Conservation (phyloP, 2,329 filamentous ascomycete species). For the Microdochium bolleyi region DNA sequence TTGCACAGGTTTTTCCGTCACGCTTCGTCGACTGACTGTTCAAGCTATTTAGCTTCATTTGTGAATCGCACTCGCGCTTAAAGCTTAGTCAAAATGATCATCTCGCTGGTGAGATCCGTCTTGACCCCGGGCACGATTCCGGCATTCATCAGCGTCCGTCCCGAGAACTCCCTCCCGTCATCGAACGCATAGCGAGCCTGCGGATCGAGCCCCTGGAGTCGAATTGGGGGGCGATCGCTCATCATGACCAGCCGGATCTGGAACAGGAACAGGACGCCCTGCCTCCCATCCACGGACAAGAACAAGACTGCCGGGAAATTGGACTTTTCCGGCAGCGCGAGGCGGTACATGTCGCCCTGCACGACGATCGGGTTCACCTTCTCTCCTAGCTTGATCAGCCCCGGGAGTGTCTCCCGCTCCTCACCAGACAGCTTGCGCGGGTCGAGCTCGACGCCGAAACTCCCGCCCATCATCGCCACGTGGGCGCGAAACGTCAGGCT, state of each 20-base stretch:
- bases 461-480: conserved; percentile 62
- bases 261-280: conserved; percentile 51
- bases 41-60: too few species aligned
- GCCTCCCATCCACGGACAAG: conserved; percentile 37
- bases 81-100: too few species aligned
- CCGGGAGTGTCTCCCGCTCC: conserved; percentile 45
- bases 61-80: too few species aligned
- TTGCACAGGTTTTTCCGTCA: too few species aligned
- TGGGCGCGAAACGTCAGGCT: conserved; percentile 54
- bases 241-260: conserved; percentile 46
- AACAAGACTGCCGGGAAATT: conserved; percentile 58
- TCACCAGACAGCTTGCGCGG: conserved; percentile 39
- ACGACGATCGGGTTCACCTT: conserved; percentile 52
- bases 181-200: conserved; percentile 43
- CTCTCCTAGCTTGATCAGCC: conserved; percentile 43
- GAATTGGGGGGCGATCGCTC: conserved; percentile 42
- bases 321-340: conserved; percentile 47
- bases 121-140: conserved; percentile 20
- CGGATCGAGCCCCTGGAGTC: conserved; percentile 48
- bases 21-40: too few species aligned
- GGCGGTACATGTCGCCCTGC: conserved; percentile 49
- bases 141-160: conserved; percentile 53
- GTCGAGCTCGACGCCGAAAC: conserved; percentile 57
- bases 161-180: conserved; percentile 40
- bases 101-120: too few species aligned